Evolutionary conservation across 148 eudicot species (phyloP).

Genomic region (Vaccinium vitisidaea): DNA sequence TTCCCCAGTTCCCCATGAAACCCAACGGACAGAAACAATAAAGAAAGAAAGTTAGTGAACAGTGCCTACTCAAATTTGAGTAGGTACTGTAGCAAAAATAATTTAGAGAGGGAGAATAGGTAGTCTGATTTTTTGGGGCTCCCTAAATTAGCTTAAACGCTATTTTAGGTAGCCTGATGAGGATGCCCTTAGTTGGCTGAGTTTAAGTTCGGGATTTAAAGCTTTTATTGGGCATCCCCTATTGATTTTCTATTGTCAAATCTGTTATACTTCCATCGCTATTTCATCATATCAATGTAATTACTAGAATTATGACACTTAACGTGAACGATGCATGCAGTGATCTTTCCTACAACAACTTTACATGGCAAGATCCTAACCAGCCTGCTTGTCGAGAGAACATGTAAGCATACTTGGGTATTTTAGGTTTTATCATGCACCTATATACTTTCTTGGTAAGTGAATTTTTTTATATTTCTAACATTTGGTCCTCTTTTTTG

Average conservation of each 20-base stretch:
- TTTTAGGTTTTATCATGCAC: not conserved
- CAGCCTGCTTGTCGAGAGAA: conserved; percentile 54
- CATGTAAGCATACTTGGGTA: conserved; percentile 32
- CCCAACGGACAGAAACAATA: too few species aligned
- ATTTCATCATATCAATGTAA: not conserved
- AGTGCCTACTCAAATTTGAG: too few species aligned
- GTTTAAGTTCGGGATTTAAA: not conserved
- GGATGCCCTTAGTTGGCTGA: not conserved
- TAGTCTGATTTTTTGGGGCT: too few species aligned
- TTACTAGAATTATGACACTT: conserved; percentile 7
- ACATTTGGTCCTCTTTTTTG: not conserved
- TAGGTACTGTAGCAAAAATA: too few species aligned
- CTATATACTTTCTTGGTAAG: not conserved
- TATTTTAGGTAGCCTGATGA: too few species aligned
- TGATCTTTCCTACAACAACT: conserved; percentile 80
- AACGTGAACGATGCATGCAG: conserved; percentile 34
- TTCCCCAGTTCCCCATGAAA: too few species aligned
- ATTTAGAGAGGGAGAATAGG: too few species aligned
- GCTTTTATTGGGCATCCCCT: not conserved
- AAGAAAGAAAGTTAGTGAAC: too few species aligned
- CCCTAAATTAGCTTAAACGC: too few species aligned
- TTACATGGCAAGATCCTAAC: conserved; percentile 59
- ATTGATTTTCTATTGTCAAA: not conserved
- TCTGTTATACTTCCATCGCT: not conserved
- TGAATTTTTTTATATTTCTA: not conserved